phyloP scores from a whole-genome alignment of 805 yeast genomes.

The Helenozyma rhizophorensis region DNA sequence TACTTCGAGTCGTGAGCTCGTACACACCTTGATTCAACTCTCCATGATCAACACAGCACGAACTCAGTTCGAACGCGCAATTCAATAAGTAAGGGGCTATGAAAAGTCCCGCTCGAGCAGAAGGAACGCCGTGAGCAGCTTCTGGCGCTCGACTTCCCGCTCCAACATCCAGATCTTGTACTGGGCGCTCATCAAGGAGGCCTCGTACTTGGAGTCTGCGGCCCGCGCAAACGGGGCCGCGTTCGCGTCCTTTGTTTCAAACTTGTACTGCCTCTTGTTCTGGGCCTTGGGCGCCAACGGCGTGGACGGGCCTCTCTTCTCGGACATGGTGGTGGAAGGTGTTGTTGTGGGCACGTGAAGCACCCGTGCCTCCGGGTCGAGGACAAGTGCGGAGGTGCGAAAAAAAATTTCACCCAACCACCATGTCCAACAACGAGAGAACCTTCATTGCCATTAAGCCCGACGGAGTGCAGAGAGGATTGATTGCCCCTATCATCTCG shows the following conservation, averaged over 20 bases:
- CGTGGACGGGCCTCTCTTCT: constrained; percentile 33
- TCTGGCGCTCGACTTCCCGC: constrained; percentile 18
- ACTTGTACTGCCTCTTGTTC: too few species aligned
- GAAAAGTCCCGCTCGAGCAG: constrained; percentile 27
- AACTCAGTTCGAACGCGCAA: too few species aligned
- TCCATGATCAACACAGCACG: too few species aligned
- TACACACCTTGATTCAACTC: too few species aligned
- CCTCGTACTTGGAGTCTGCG: constrained; percentile 3
- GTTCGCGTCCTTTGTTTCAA: too few species aligned
- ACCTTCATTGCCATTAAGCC: constrained; percentile 94
- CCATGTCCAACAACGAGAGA: constrained; percentile 67
- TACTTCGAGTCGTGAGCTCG: too few species aligned
- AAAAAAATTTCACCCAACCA: constrained; percentile 10
- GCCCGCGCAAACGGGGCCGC: too few species aligned
- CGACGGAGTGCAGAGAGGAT: constrained; percentile 99
- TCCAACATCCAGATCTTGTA: constrained; percentile 31
- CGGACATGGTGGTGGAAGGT: constrained; percentile 2
- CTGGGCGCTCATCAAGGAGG: constrained; percentile 20
- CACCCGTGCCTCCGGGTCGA: too few species aligned
- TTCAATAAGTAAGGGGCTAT: too few species aligned
- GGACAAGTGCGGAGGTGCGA: background rate
- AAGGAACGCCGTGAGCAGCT: constrained; percentile 25
- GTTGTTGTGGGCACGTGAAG: too few species aligned
- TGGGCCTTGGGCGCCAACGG: constrained; percentile 21
- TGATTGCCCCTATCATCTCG: constrained; percentile 80